Percentiles rank a stretch among this genome's conserved stretches.
Evolutionary conservation across 306 rosid species (phyloP).

Genomic region (Begonia fuchsioides): DNA sequence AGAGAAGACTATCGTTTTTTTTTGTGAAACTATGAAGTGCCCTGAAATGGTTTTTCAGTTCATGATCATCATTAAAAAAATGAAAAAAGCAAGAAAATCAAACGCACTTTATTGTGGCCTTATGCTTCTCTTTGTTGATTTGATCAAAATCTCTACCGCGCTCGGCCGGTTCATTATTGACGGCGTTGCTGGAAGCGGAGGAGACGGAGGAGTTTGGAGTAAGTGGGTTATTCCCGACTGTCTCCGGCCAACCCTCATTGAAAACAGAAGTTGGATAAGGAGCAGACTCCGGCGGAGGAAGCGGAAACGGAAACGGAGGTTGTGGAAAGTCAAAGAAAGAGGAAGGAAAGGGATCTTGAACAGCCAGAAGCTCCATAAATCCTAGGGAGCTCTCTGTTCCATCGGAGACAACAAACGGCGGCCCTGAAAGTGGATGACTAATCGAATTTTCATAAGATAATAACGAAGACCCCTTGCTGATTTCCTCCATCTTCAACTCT

Average conservation of each 20-base stretch:
- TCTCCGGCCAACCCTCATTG: slow-evolving; percentile 25
- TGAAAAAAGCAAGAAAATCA: not conserved
- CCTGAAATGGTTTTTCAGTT: no score
- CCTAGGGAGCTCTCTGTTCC: slow-evolving; percentile 45
- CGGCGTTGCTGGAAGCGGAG: slow-evolving; percentile 51
- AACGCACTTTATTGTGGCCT: slow-evolving; percentile 47
- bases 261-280: slow-evolving; percentile 8
- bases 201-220: slow-evolving; percentile 88
- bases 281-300: slow-evolving; percentile 11
- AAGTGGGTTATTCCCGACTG: slow-evolving; percentile 44
- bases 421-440: slow-evolving; percentile 19
- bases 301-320: slow-evolving; percentile 13
- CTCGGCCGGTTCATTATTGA: slow-evolving; percentile 33
- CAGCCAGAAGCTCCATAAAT: slow-evolving; percentile 69
- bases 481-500: slow-evolving; percentile 17
- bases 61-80: not conserved
- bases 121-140: slow-evolving; percentile 8
- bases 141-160: slow-evolving; percentile 5
- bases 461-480: not conserved
- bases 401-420: slow-evolving; percentile 23
- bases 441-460: not conserved
- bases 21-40: no score
- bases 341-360: slow-evolving; percentile 18
- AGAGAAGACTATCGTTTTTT: no score
- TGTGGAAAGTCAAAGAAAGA: slow-evolving; percentile 36